Base-by-base conservation (phyloP, 2,329 filamentous ascomycete species). In the Botrytis medusae region DNA sequence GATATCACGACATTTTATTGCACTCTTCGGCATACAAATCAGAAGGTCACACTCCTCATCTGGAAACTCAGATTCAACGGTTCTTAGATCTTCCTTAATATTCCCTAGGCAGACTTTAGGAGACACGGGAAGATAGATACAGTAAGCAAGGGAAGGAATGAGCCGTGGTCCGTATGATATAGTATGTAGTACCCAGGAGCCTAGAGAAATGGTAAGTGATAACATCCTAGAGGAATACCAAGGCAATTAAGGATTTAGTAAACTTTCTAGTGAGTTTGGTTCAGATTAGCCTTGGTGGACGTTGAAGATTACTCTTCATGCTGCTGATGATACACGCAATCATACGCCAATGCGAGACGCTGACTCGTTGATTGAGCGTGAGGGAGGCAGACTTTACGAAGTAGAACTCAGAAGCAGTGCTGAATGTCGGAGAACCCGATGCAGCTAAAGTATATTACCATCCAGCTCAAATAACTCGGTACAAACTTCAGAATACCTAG, bases 221-320 rank as follows among this genome's bases (percentile, higher is more conserved):
- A 18, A 42, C 25, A 62, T 62, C 37, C 37, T 29, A 62, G 60
- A 40, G 37, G 37, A 62, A 62, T 18, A n/a, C 12, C 60, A 42
- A 42, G 37, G 20, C 25, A 18, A 62, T 42, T 12, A 40, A 62
- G 16, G 37, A 62, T 42, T n/a, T 42, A 42, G 37, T 62, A 16
- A 42, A 42, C 22, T 42, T 42, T 62, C 14, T 62, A 62, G 37
- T n/a, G 37, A 62, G 60, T 62, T 62, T 42, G 59, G 32, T 14
- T 32, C 37, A 37, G 12, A 20, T 60, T 37, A 37, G 29, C 16
- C 18, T 22, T 32, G 57, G 18, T 60, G 57, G 57, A 60, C 32
- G 32, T 61, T 61, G 32, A 44, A 44, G 61, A 63, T 63, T 63
- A 44, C 61, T 44, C 14, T 63, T 63, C 61, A 63, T 63, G 40